These are phyloP conservation scores for Puccinia hordei DNA, from an alignment of 1,284 basidiomycete genomes.

Conservation along the genomic window DNA sequence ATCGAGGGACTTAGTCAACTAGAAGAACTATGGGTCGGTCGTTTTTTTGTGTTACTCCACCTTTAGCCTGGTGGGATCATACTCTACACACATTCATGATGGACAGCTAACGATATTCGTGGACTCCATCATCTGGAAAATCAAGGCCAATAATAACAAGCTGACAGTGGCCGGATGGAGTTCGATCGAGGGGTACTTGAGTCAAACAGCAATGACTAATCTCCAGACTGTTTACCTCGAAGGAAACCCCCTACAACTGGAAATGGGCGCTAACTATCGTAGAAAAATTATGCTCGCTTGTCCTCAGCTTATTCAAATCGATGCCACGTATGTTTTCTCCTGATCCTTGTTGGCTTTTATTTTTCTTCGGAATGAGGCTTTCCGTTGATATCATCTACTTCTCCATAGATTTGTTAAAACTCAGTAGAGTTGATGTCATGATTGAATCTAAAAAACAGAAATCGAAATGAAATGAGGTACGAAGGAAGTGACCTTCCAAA, in stretches of 20 bases:
- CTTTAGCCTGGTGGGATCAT: background rate
- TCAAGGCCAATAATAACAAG: slow-evolving; percentile 58
- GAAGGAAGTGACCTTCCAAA: background rate
- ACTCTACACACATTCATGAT: background rate
- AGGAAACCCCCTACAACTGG: slow-evolving; percentile 57
- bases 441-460: background rate
- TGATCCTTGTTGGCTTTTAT: background rate
- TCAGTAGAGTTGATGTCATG: background rate
- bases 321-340: slow-evolving; percentile 56
- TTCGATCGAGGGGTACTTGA: slow-evolving; percentile 55
- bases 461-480: background rate
- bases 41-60: background rate
- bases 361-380: background rate
- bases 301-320: slow-evolving; percentile 59
- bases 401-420: slow-evolving; percentile 26
- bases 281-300: slow-evolving; percentile 58
- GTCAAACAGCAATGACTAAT: slow-evolving; percentile 54
- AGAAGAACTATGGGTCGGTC: slow-evolving; percentile 58
- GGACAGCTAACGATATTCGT: background rate
- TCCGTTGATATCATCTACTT: background rate
- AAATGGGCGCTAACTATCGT: slow-evolving; percentile 57
- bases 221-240: slow-evolving; percentile 59
- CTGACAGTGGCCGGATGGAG: slow-evolving; percentile 54
- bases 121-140: too few relatives aligned
- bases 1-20: slow-evolving; percentile 55